phyloP scores from a whole-genome alignment of 139 green algal species.

The Micromonas pusilla region DNA sequence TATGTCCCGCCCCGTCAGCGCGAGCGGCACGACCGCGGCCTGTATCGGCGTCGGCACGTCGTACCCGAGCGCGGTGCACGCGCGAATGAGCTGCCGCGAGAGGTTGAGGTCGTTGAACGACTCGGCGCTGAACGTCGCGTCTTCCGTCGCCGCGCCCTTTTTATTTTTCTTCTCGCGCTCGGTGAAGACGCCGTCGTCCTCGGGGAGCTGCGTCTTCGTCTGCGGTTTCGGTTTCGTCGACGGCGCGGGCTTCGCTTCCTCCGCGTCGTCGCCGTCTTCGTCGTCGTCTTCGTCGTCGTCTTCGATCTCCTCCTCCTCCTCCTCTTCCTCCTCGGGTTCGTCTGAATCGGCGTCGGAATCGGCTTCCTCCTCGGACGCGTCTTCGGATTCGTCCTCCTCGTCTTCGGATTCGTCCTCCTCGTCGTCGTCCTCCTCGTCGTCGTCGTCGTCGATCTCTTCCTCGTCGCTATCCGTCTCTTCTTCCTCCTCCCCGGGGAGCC shows the following conservation, averaged over 20 bases:
- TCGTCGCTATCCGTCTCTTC: background rate
- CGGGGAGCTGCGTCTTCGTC: background rate
- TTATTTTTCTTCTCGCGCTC: constrained; percentile 5
- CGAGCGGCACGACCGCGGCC: constrained; percentile 87
- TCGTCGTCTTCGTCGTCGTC: constrained; percentile 7
- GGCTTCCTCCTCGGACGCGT: background rate
- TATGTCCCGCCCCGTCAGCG: constrained; percentile 86
- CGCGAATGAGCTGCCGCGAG: constrained; percentile 66
- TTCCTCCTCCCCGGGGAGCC: background rate
- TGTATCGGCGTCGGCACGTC: constrained; percentile 87
- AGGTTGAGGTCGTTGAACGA: constrained; percentile 79
- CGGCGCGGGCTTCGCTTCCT: background rate
- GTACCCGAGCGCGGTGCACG: constrained; percentile 83
- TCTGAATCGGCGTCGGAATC: constrained; percentile 8
- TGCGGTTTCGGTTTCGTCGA: constrained; percentile 18
- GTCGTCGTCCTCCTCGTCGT: background rate
- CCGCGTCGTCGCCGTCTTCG: background rate
- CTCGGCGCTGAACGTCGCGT: constrained; percentile 35
- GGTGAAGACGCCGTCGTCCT: background rate
- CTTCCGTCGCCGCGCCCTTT: background rate
- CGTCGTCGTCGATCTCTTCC: background rate
- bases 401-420: background rate
- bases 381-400: background rate
- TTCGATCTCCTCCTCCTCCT: constrained; percentile 19
- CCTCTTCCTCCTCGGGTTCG: constrained; percentile 1